These are phyloP conservation scores for Pythium plurisporium DNA, from an alignment of 352 stramenopile species.

Conservation along the genomic window DNA sequence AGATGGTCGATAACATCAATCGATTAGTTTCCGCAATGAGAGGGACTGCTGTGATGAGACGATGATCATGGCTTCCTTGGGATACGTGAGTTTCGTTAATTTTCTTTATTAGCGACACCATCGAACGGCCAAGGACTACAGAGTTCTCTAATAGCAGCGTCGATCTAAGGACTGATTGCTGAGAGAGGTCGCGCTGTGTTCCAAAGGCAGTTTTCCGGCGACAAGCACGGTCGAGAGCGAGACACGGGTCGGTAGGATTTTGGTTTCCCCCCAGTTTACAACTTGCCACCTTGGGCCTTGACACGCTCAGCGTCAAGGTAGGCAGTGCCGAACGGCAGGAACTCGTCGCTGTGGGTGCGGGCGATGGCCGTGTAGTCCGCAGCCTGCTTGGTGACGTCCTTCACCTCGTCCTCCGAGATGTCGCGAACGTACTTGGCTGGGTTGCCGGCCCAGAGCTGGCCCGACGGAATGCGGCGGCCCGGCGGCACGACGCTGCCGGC, in stretches of 20 bases:
- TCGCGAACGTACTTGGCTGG: slow-evolving; percentile 93
- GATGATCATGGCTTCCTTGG: too few relatives aligned
- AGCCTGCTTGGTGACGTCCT: slow-evolving; percentile 84
- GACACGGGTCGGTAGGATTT: neutral
- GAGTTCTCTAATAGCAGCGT: slow-evolving; percentile 3
- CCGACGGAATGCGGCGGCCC: slow-evolving; percentile 83
- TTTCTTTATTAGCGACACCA: slow-evolving; percentile 27
- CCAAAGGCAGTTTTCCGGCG: neutral
- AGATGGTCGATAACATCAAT: neutral
- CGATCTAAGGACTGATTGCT: slow-evolving; percentile 13
- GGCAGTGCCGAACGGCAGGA: slow-evolving; percentile 85
- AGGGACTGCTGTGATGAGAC: too few relatives aligned
- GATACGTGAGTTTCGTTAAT: slow-evolving; percentile 24
- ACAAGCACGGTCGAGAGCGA: neutral
- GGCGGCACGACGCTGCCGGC: slow-evolving; percentile 92
- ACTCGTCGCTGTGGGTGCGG: slow-evolving; percentile 86
- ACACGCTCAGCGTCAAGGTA: slow-evolving; percentile 87
- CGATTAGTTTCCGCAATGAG: too few relatives aligned
- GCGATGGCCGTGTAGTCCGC: slow-evolving; percentile 83
- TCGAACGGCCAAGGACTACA: neutral
- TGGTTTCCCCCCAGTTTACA: slow-evolving; percentile 40
- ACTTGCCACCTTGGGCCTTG: slow-evolving; percentile 68
- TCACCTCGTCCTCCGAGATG: slow-evolving; percentile 91
- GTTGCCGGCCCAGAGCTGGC: slow-evolving; percentile 96
- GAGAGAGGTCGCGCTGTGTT: neutral